Evolutionary conservation across 129 eudicot species (phyloP).

Genomic region (Dittrichia graveolens): DNA sequence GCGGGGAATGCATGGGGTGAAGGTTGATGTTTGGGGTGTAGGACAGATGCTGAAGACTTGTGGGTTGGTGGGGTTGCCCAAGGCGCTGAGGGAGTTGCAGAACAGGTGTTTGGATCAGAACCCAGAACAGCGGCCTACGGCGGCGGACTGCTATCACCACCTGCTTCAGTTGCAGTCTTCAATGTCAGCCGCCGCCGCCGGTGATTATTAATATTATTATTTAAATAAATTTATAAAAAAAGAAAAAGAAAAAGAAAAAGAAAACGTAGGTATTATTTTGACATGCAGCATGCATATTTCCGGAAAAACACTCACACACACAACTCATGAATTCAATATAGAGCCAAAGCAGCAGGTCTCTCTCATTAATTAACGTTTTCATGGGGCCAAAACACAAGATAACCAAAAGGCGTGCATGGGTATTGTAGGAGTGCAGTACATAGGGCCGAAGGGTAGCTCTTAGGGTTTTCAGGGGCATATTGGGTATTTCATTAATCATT

Average conservation of each 20-base stretch:
- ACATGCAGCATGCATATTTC: neutral
- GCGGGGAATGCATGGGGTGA: conserved; percentile 72
- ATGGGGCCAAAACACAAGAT: conserved; percentile 31
- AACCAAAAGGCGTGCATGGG: conserved; percentile 35
- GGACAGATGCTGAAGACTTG: conserved; percentile 67
- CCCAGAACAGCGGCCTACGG: conserved; percentile 87
- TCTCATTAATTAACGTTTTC: neutral
- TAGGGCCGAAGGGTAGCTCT: conserved; percentile 32
- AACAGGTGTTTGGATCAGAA: conserved; percentile 74
- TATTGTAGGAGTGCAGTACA: conserved; percentile 37
- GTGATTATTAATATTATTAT: conserved; percentile 30
- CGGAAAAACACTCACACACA: neutral
- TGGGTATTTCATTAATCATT: conserved; percentile 2
- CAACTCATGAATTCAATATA: conserved; percentile 24
- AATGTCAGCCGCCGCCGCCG: conserved; percentile 55
- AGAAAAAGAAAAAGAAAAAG: neutral
- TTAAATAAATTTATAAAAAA: too few relatives aligned
- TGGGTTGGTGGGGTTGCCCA: conserved; percentile 61
- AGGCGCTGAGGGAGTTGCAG: conserved; percentile 66
- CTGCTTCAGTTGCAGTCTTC: conserved; percentile 83
- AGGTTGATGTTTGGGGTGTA: conserved; percentile 84
- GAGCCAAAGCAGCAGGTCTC: neutral
- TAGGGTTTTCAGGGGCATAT: conserved; percentile 35
- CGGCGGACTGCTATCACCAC: conserved; percentile 92
- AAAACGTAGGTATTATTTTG: conserved; percentile 27